Conservation (phyloP, 768 basidiomycete genomes). For the Tylopilus vinaceipallidus region DNA sequence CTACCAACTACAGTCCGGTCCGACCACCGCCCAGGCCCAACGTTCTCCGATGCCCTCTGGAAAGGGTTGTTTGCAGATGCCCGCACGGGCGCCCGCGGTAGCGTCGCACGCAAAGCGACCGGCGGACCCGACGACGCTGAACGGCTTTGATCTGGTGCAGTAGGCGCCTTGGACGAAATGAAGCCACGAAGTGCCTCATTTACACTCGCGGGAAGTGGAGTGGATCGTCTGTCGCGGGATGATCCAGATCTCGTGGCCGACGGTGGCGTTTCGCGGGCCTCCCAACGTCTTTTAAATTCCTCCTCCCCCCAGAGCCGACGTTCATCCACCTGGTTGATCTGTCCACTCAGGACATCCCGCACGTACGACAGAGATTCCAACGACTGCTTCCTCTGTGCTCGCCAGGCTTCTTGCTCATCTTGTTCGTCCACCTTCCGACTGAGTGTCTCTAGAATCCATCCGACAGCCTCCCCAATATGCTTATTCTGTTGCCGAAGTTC, state of each 20-base stretch:
- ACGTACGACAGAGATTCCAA: constrained; percentile 77
- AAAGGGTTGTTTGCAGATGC: constrained; percentile 31
- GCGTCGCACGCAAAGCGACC: constrained; percentile 11
- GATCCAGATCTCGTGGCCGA: constrained; percentile 21
- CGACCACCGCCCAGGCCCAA: constrained; percentile 3
- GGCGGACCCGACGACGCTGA: constrained; percentile 15
- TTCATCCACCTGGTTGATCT: constrained; percentile 56
- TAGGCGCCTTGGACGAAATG: constrained; percentile 14
- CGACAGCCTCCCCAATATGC: constrained; percentile 64
- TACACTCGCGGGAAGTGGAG: constrained; percentile 13
- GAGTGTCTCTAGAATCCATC: constrained; percentile 73
- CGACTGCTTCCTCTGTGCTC: constrained; percentile 54
- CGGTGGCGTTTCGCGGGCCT: constrained; percentile 24
- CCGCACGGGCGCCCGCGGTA: constrained; percentile 25
- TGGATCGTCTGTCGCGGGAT: constrained; percentile 16
- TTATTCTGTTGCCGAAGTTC: constrained; percentile 57
- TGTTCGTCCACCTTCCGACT: constrained; percentile 47
- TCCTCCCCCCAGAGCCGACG: constrained; percentile 61
- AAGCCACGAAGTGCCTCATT: constrained; percentile 24
- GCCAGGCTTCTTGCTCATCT: constrained; percentile 38
- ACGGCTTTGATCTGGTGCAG: constrained; percentile 10
- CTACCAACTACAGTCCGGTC: constrained; percentile 1
- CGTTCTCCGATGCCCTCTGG: constrained; percentile 19
- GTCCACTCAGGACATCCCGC: constrained; percentile 65
- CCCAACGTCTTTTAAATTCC: constrained; percentile 40